Conservation (phyloP, 2,329 filamentous ascomycete species). For the Botrytis porri region DNA sequence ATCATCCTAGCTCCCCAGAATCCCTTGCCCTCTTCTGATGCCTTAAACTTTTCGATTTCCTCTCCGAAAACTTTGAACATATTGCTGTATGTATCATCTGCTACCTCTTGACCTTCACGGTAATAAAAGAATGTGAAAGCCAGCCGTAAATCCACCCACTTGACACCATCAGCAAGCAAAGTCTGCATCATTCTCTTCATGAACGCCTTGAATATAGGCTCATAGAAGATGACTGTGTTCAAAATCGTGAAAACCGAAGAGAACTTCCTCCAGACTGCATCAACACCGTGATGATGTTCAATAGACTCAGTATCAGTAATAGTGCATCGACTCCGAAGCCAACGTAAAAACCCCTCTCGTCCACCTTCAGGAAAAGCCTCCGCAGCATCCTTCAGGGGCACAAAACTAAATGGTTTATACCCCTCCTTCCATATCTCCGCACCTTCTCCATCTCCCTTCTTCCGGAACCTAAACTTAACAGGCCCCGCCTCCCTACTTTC, state of each 20-base stretch:
- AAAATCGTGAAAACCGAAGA: conserved; percentile 69
- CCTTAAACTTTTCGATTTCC: conserved; percentile 73
- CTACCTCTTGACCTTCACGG: conserved; percentile 58
- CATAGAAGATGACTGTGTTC: conserved; percentile 77
- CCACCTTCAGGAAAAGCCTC: conserved; percentile 73
- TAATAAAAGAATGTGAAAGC: conserved; percentile 72
- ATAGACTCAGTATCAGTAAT: conserved; percentile 71
- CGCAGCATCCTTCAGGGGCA: conserved; percentile 55
- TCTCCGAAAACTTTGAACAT: conserved; percentile 74
- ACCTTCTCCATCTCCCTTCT: conserved; percentile 39
- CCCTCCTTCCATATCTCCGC: conserved; percentile 61
- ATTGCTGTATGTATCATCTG: conserved; percentile 64
- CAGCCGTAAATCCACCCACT: conserved; percentile 78
- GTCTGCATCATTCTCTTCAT: conserved; percentile 67
- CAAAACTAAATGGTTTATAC: conserved; percentile 51
- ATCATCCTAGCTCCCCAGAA: conserved; percentile 88
- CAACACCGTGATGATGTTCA: conserved; percentile 76
- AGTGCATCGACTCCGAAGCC: conserved; percentile 71
- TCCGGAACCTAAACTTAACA: conserved; percentile 62
- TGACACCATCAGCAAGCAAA: conserved; percentile 76
- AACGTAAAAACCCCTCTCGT: conserved; percentile 67
- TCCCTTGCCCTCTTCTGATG: conserved; percentile 62
- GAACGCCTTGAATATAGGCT: conserved; percentile 80
- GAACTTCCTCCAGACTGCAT: conserved; percentile 85
- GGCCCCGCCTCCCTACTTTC: conserved; percentile 52